Percentiles rank a stretch among this genome's conserved stretches.
These are phyloP conservation scores for Rhodosporidiobolus odoratus DNA, from an alignment of 768 basidiomycete genomes.

Conservation along the genomic window DNA sequence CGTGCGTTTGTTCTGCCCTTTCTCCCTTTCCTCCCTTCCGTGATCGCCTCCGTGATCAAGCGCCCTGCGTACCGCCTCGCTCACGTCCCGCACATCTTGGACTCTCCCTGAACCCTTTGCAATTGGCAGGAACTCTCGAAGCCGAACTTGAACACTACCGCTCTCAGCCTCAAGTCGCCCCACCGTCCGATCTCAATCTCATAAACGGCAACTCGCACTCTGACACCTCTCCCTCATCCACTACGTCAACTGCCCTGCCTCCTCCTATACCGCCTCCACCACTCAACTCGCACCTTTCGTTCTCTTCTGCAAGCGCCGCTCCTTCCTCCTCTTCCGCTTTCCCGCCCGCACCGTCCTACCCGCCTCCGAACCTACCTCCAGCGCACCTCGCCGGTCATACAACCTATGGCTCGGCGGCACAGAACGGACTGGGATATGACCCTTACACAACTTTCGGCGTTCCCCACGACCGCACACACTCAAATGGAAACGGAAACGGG, in stretches of 20 bases:
- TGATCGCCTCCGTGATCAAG: no score
- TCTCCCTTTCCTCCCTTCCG: neutral
- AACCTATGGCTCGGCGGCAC: no score
- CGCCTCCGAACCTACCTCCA: neutral
- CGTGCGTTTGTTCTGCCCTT: slow-evolving; percentile 11
- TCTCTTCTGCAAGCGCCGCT: neutral
- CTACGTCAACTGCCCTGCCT: neutral
- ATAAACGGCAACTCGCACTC: neutral
- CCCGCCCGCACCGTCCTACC: neutral
- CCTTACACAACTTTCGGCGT: no score
- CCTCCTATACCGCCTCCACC: neutral
- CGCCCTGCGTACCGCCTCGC: fast-evolving
- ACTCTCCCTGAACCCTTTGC: neutral
- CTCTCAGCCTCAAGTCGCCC: neutral
- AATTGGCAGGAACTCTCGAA: slow-evolving; percentile 23
- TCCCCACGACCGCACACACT: no score
- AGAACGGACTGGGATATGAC: no score
- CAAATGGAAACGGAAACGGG: no score
- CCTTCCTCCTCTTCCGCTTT: neutral
- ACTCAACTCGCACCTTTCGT: neutral
- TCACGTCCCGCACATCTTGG: no score
- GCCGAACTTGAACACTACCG: slow-evolving; percentile 23
- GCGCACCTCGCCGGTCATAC: neutral
- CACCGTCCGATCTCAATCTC: neutral
- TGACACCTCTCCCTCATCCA: neutral